Base-by-base conservation (phyloP, 2,329 filamentous ascomycete genomes). In the Stemphylium beticola region DNA sequence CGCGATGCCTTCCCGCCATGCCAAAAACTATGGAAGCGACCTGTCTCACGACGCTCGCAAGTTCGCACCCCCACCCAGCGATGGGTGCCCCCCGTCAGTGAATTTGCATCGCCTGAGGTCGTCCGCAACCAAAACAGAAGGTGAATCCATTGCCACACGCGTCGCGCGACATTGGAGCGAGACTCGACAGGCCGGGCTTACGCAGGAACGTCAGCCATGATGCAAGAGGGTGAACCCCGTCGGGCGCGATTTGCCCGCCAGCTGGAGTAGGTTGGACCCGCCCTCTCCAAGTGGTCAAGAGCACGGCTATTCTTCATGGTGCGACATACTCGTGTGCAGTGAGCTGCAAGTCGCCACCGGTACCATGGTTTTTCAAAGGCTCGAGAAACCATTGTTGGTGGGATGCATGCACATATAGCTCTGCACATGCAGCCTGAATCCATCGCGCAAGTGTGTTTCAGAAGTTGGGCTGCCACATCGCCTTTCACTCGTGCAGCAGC, bases 221-320 rank as follows among this genome's bases (percentile, higher is more conserved):
- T 65, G 67, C 57, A 59, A 57, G 41, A 54, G 36, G 37, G 45
- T 53, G 57, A 46, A 56, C 49, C 55, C 61, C 64, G 64, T 57
- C 63, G 61, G 60, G 62, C 53, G 61, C 72, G 68, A 73, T 72
- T 73, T 63, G 72, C 62, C 60, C 65, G 60, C 59, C 58, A 58
- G 62, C 62, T 60, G 55, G 61, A 60, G 52, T 40, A 58, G 26
- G 47, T 60, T 57, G 55, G 57, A 46, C 53, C 58, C 56, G 61
- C 41, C 58, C 45, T 49, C 54, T 66, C 54, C 62, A 38, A 63
- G 67, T 68, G 68, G 67, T 58, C 64, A 57, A 58, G 58, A 47
- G 29, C 55, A 65, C 56, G 63, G 57, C 59, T 53, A 60, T 61
- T 43, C 58, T 54, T 49, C 20, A 72, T 74, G 72, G 72, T 74